These are phyloP conservation scores for Eremochloa ophiuroides DNA, from an alignment of 176 grass and related monocot species.

Conservation along the genomic window DNA sequence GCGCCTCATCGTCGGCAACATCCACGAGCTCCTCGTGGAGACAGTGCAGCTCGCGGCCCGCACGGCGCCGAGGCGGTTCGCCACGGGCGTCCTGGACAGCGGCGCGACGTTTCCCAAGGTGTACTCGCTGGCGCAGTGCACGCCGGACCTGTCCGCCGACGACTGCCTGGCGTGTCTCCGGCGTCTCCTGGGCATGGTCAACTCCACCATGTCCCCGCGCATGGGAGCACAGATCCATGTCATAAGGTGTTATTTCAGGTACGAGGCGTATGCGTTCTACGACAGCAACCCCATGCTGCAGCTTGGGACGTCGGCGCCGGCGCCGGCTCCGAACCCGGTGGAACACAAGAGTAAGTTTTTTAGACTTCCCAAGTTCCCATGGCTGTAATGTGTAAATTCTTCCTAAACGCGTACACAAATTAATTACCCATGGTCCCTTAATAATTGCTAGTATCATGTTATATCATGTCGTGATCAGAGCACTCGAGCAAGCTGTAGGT, in stretches of 20 bases:
- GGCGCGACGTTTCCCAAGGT: not conserved
- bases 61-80: not conserved
- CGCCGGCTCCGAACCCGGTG: not conserved
- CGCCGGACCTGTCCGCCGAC: conserved; percentile 12
- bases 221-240: conserved; percentile 4
- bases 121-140: conserved; percentile 17
- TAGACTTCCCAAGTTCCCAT: not conserved
- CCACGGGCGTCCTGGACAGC: not conserved
- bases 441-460: not conserved
- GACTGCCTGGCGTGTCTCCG: conserved; percentile 1
- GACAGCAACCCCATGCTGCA: not conserved
- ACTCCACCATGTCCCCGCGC: not conserved
- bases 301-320: not conserved
- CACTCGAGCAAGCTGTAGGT: not conserved
- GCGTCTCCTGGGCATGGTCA: not conserved
- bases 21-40: not conserved
- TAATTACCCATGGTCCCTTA: not conserved
- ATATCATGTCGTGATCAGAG: not conserved
- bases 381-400: not conserved
- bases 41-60: not conserved
- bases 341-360: not conserved
- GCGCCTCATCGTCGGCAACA: not conserved
- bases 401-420: not conserved
- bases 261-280: not conserved
- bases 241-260: conserved; percentile 10